These are phyloP conservation scores for Durusdinium trenchii DNA, from an alignment of 73 alveolate species.

Conservation along the genomic window DNA sequence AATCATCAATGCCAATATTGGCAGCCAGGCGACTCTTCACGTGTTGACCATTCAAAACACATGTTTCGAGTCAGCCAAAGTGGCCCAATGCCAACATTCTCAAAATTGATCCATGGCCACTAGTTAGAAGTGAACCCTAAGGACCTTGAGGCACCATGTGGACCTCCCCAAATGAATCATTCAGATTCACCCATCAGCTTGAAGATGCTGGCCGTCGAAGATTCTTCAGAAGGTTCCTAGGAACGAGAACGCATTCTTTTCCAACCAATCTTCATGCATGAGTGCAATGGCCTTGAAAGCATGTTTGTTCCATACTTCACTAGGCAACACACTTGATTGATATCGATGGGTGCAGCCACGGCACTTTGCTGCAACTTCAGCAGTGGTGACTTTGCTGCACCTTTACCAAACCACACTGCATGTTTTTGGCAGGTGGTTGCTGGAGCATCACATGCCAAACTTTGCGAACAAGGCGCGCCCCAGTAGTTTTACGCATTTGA, in stretches of 20 bases:
- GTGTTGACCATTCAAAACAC: neutral
- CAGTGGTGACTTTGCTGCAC: conserved; percentile 18
- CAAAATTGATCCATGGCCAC: neutral
- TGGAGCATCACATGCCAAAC: no score
- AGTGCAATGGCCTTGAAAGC: neutral
- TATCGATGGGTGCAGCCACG: neutral
- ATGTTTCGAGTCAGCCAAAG: neutral
- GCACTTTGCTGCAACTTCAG: conserved; percentile 37
- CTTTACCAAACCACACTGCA: no score
- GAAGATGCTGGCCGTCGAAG: neutral
- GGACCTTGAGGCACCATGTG: neutral
- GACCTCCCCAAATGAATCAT: neutral
- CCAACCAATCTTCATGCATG: no score
- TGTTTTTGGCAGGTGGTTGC: no score
- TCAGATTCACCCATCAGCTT: neutral
- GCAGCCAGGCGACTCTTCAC: neutral
- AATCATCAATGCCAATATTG: neutral
- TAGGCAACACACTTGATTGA: neutral
- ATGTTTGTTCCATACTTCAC: neutral
- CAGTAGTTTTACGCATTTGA: neutral
- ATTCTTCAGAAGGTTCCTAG: neutral
- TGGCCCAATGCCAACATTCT: neutral
- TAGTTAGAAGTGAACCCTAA: neutral
- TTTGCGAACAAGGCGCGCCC: neutral
- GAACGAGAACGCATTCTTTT: no score